phyloP scores from a whole-genome alignment of 768 basidiomycete genomes.

The Panaeolus cyanescens region DNA sequence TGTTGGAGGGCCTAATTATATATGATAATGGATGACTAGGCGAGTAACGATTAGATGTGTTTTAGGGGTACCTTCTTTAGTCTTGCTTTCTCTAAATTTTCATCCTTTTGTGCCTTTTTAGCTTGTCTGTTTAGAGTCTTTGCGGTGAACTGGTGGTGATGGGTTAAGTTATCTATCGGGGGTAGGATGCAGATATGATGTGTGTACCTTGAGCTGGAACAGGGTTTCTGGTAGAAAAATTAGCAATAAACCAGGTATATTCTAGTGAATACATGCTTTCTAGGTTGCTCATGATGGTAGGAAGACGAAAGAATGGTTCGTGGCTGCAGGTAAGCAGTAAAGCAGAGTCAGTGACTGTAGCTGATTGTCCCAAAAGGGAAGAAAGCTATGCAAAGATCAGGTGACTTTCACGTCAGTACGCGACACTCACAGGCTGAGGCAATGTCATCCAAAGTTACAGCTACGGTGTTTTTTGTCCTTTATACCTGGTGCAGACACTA shows the following conservation, averaged over 20 bases:
- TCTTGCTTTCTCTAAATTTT: slow-evolving; percentile 82
- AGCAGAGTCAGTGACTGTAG: background rate
- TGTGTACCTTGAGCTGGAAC: slow-evolving; percentile 93
- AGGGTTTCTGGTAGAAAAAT: slow-evolving; percentile 73
- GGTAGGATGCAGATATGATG: background rate
- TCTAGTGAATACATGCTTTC: slow-evolving; percentile 69
- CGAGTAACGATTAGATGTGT: background rate
- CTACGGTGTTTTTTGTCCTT: background rate
- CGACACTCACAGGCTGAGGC: background rate
- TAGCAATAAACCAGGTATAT: slow-evolving; percentile 20
- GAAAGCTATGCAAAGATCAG: background rate
- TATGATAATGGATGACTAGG: slow-evolving; percentile 8
- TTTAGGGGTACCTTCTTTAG: slow-evolving; percentile 80
- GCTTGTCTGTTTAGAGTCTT: slow-evolving; percentile 94
- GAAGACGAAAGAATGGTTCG: background rate
- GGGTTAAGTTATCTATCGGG: slow-evolving; percentile 8
- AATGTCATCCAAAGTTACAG: background rate
- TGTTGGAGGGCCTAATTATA: slow-evolving; percentile 83
- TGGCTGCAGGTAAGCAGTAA: background rate
- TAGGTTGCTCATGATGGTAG: slow-evolving; percentile 69
- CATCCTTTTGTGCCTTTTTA: slow-evolving; percentile 97
- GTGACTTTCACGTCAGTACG: slow-evolving; percentile 5
- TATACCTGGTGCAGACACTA: too few species aligned
- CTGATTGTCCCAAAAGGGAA: slow-evolving; percentile 2
- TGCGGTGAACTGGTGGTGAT: slow-evolving; percentile 88